Percentiles rank a stretch among this genome's conserved stretches.
phyloP scores from a whole-genome alignment of 2,329 filamentous ascomycete species.

The Colletotrichum orbiculare region DNA sequence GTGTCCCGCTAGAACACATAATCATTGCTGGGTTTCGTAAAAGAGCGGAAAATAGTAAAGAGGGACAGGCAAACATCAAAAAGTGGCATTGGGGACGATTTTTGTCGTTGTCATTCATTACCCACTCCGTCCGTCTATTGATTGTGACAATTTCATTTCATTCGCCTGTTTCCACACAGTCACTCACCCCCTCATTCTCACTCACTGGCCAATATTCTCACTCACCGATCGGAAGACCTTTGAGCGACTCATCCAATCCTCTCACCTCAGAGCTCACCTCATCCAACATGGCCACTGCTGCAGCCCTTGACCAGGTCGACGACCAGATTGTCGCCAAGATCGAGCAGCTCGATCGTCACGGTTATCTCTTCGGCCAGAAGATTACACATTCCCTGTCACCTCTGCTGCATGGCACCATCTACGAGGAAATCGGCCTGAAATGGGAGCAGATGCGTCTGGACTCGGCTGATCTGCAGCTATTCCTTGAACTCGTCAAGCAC shows the following conservation, averaged over 20 bases:
- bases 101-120: not conserved
- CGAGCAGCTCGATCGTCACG: slow-evolving; percentile 55
- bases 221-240: too few species aligned
- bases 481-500: slow-evolving; percentile 63
- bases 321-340: slow-evolving; percentile 28
- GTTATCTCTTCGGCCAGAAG: slow-evolving; percentile 69
- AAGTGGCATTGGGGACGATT: slow-evolving; percentile 14
- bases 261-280: not conserved
- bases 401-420: slow-evolving; percentile 64
- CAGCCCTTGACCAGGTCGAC: slow-evolving; percentile 26
- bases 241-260: too few species aligned
- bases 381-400: slow-evolving; percentile 67
- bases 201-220: too few species aligned
- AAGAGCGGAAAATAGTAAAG: slow-evolving; percentile 3
- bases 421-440: slow-evolving; percentile 59
- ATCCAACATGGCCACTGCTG: slow-evolving; percentile 16
- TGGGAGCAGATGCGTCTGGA: slow-evolving; percentile 66
- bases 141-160: not conserved
- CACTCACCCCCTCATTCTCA: not conserved
- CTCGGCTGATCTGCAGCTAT: slow-evolving; percentile 59
- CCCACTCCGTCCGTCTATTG: too few species aligned
- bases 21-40: slow-evolving; percentile 17
- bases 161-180: not conserved
- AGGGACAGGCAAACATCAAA: slow-evolving; percentile 17
- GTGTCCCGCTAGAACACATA: slow-evolving; percentile 33